A percentile compares a stretch with the other conserved stretches of the same genome.
Evolutionary conservation across 78 protist species (phyloP).

Genomic region (Dictyostelium capitatum): DNA sequence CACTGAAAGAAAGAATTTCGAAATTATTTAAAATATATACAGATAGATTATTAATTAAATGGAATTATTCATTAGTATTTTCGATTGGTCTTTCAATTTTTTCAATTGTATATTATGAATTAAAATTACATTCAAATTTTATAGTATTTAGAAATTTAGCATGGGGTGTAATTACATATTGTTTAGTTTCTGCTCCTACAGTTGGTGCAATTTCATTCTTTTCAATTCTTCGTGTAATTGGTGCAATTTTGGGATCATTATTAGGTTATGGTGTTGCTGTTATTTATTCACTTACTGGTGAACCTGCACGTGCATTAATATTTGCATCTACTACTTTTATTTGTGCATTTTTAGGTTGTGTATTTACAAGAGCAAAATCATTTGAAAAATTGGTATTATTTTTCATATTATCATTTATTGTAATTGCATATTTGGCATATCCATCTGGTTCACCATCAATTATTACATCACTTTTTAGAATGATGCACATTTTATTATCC

Average conservation of each 20-base stretch:
- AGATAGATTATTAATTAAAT: not conserved
- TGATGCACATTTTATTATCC: constrained; percentile 31
- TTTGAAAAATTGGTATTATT: constrained; percentile 12
- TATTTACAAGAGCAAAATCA: not conserved
- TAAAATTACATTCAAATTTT: not conserved
- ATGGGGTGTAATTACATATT: constrained; percentile 42
- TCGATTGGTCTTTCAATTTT: constrained; percentile 20
- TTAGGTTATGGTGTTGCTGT: constrained; percentile 32
- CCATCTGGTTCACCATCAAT: not conserved
- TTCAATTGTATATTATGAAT: constrained; percentile 34
- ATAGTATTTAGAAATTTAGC: constrained; percentile 43
- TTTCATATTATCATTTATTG: constrained; percentile 12
- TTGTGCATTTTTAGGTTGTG: not conserved
- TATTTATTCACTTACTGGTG: not conserved
- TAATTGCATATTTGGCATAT: constrained; percentile 15
- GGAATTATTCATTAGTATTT: constrained; percentile 24
- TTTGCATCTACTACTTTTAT: not conserved
- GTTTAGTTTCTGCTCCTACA: not conserved
- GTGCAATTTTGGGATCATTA: constrained; percentile 4
- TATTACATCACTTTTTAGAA: constrained; percentile 28
- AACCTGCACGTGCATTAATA: constrained; percentile 21
- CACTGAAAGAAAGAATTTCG: not conserved
- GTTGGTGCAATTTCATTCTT: constrained; percentile 11
- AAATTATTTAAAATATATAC: not conserved
- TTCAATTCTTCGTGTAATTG: constrained; percentile 13